Conservation (phyloP, 768 basidiomycete genomes). For the Lactarius hengduanensis region DNA sequence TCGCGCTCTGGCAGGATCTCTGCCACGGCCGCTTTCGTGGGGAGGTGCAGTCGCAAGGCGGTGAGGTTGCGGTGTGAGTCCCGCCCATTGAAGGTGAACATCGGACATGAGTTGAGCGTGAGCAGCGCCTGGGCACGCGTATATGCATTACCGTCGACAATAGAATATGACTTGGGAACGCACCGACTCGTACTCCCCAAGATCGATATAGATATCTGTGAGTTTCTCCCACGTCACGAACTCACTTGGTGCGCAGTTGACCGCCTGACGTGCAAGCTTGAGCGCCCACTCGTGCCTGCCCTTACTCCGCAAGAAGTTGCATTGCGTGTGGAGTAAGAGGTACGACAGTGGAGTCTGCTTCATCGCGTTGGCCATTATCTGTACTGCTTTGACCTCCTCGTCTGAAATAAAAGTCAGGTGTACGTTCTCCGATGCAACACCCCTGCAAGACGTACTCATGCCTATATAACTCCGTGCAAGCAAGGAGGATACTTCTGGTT, state of each 20-base stretch:
- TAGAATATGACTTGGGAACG: slow-evolving; percentile 9
- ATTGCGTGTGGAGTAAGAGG: slow-evolving; percentile 90
- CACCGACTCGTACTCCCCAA: slow-evolving; percentile 78
- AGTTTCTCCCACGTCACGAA: slow-evolving; percentile 99
- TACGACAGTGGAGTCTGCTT: slow-evolving; percentile 88
- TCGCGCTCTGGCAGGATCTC: slow-evolving; percentile 87
- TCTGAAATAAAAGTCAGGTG: slow-evolving; percentile 47
- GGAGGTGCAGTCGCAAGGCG: slow-evolving; percentile 79
- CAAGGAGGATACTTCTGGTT: slow-evolving; percentile 87
- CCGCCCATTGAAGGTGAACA: slow-evolving; percentile 99
- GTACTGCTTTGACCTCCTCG: slow-evolving; percentile 97
- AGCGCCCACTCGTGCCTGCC: slow-evolving; percentile 86
- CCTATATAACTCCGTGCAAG: slow-evolving; percentile 91
- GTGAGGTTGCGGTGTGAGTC: slow-evolving; percentile 86
- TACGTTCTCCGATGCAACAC: background rate
- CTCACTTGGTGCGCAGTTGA: slow-evolving; percentile 97
- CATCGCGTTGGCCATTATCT: slow-evolving; percentile 85
- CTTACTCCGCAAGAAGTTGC: slow-evolving; percentile 89
- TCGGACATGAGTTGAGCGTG: slow-evolving; percentile 98
- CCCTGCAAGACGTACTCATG: slow-evolving; percentile 71
- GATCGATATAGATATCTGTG: slow-evolving; percentile 91
- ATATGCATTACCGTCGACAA: background rate
- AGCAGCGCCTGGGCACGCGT: slow-evolving; percentile 57
- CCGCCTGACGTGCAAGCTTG: slow-evolving; percentile 89
- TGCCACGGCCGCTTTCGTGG: slow-evolving; percentile 79